Base-by-base conservation (phyloP, 1,139 yeast species). In the Candida glucosophila region DNA sequence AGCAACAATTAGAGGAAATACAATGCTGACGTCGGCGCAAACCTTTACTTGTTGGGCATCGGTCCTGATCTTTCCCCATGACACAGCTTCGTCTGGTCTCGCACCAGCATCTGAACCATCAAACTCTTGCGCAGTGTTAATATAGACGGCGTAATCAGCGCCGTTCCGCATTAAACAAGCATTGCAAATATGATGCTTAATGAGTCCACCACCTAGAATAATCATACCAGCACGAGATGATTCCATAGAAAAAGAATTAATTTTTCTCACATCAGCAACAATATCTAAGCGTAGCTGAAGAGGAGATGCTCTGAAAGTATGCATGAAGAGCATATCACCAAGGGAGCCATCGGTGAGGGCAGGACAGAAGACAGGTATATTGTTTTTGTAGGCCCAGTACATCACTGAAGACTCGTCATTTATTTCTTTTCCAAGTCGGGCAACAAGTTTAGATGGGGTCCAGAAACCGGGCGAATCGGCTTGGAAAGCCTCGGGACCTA, bases 101-200 rank as follows among this genome's bases (percentile, higher is more conserved):
- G 99, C 99, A 37, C 99, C 99, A 11, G 98, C 97, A 53, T 90
- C 99, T 10, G 95, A 83, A 26, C 98, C 98, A 48, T 90, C 99
- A 47, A 86, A 92, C 52, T 90, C 99, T 58, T 90, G 98, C 22
- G 96, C 98, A 9, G 99, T 90, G 56, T 92, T 92, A 52, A 90
- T 88, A 55, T 74, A 90, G 12, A 90, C 96, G 3, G 98, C 97
- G 48, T 77, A 85, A 52, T 90, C 99, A 13, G 99, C 98, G 41
- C 99, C 99, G 44, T 90, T 92, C 65, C 99, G 78, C 99, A 90
- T 90, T 44, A 90, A 67, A 53, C 97, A 88, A 5, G 99, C 98
- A 50, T 90, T 90, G 47, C 95, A 88, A 41, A 90, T 90, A 50
- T 90, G 99, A 52, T 90, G 99, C 60, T 90, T 90, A 44, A 90